Evolutionary conservation across 768 basidiomycete genomes (phyloP), one percentile per base, ranked within the genome.

Genomic region (Coprinopsis marcescibilis): DNA sequence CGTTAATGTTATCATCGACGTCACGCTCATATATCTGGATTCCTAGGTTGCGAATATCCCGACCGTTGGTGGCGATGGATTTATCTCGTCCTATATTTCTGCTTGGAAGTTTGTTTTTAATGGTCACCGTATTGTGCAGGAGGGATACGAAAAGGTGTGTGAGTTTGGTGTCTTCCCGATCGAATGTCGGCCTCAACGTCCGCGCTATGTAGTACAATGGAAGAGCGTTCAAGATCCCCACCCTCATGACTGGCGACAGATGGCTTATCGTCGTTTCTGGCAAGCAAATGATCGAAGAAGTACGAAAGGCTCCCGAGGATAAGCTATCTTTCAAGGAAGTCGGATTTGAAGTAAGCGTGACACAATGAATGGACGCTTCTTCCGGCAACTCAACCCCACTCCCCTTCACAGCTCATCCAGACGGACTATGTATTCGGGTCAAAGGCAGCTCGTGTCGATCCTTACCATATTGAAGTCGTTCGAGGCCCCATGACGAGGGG

Each of bases 261-360:
- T 78, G 76, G 77, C 45, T 57, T 0, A 64, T 77, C 24, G 34
- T 79, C 14, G 37, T 70, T 0, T 56, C 55, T 14, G 59, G 58
- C 3, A 56, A 50, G 0, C 45, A 58, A 21, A 47, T 63, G 3
- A 53, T 72, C 29, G 65, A 74, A 2, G 74, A 77, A 33, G n/a
- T 76, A 7, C 55, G 60, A 12, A 69, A 58, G 39, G 65, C 69
- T 4, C 52, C 68, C 0, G 69, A 72, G 11, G 64, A 66, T 21
- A 51, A 54, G 4, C 53, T 76, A 15, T 73, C 72, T 5, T 55
- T 68, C 14, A 0, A 17, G 0, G 65, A 60, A 25, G 62, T 61
- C 0, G 25, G 46, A 0, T 52, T 50, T 3, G 67, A 75, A 12
- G 77, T 70, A 42, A 23, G 66, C 26, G n/a, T n/a, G n/a, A n/a